Percentiles rank a stretch among this genome's conserved stretches.
Evolutionary conservation across 2,329 filamentous ascomycete species (phyloP).

Genomic region (Xylariaceae sp.): DNA sequence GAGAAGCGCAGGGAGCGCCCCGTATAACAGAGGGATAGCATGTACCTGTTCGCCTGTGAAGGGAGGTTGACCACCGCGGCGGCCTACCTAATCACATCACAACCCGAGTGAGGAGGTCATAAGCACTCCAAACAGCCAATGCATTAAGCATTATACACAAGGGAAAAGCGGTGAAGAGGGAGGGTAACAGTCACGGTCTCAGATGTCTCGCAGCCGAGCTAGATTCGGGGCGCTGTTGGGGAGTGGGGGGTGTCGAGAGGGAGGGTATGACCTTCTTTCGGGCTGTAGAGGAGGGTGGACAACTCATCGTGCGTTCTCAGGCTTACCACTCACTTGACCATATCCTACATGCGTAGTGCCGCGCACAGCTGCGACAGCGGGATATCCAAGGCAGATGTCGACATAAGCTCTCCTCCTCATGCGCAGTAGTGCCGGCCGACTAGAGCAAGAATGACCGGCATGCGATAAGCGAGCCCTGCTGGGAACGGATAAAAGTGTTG

Average conservation of each 20-base stretch:
- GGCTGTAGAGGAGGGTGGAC: slow-evolving; percentile 20
- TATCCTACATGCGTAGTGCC: not conserved
- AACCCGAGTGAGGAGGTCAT: too few species aligned
- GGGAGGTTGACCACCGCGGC: too few species aligned
- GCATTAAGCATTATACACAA: too few species aligned
- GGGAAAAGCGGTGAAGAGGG: too few species aligned
- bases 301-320: slow-evolving; percentile 24
- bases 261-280: slow-evolving; percentile 4
- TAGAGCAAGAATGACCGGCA: not conserved
- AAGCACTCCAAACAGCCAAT: too few species aligned
- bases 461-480: slow-evolving; percentile 7
- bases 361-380: not conserved
- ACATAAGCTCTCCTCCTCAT: not conserved
- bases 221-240: not conserved
- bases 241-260: slow-evolving; percentile 6
- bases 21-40: too few species aligned
- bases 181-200: too few species aligned
- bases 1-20: too few species aligned
- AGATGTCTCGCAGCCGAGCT: too few species aligned
- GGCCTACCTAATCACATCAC: too few species aligned
- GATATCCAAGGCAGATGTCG: not conserved
- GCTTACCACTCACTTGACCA: slow-evolving; percentile 18
- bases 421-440: not conserved
- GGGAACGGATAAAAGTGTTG: too few species aligned
- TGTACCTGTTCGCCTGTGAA: too few species aligned